Percentiles rank a stretch among this genome's conserved stretches.
phyloP scores from a whole-genome alignment of 768 basidiomycete species.

The Botryobasidium botryosum region DNA sequence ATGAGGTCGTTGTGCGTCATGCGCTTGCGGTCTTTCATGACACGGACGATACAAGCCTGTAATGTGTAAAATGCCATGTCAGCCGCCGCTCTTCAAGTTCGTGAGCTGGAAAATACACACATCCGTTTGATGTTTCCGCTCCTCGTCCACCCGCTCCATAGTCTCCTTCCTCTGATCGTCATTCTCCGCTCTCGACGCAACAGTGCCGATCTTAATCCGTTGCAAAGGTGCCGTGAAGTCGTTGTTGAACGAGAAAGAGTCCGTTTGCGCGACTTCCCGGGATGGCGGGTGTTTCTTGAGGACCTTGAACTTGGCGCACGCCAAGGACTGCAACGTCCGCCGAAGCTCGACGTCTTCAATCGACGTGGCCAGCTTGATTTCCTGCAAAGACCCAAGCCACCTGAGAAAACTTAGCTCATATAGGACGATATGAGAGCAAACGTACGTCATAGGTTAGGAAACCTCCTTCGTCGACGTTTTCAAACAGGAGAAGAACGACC shows the following conservation, averaged over 20 bases:
- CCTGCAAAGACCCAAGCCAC: constrained; percentile 30
- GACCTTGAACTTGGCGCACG: constrained; percentile 87
- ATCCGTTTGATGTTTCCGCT: constrained; percentile 77
- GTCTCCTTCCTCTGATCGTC: constrained; percentile 83
- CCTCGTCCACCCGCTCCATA: constrained; percentile 76
- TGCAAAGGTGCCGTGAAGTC: constrained; percentile 68
- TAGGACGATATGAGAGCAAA: not conserved
- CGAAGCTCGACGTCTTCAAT: constrained; percentile 67
- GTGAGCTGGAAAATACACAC: constrained; percentile 27
- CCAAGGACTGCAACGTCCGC: constrained; percentile 88
- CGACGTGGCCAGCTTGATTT: constrained; percentile 58
- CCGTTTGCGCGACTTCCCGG: constrained; percentile 56
- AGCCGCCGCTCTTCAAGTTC: not conserved
- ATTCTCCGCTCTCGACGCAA: constrained; percentile 65
- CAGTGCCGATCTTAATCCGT: constrained; percentile 83
- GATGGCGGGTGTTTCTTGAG: constrained; percentile 82
- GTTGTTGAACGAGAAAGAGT: constrained; percentile 80
- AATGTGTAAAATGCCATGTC: too few species aligned
- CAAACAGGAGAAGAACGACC: constrained; percentile 77
- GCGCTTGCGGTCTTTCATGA: constrained; percentile 91
- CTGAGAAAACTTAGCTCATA: not conserved
- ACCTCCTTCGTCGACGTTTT: constrained; percentile 47
- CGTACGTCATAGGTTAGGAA: constrained; percentile 61
- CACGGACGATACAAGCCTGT: constrained; percentile 90
- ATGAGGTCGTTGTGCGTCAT: constrained; percentile 80